These are phyloP conservation scores for Candida ficus DNA, from an alignment of 805 yeast species.

Conservation along the genomic window DNA sequence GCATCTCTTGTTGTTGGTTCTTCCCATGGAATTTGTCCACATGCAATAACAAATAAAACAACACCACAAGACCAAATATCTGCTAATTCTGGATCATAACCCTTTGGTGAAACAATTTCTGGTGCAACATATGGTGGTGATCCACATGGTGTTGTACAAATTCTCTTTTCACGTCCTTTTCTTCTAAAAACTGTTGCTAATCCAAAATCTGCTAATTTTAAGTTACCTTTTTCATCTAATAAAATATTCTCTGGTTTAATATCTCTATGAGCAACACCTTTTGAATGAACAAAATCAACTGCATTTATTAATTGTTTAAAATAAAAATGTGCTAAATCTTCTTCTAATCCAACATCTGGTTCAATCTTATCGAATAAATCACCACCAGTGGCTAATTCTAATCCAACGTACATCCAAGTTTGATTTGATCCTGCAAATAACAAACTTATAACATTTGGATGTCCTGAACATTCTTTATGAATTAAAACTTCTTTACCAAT, in stretches of 20 bases:
- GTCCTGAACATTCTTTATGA: constrained; percentile 54
- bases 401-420: constrained; percentile 57
- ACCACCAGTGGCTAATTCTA: constrained; percentile 71
- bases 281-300: constrained; percentile 50
- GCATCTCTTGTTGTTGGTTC: constrained; percentile 50
- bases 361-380: constrained; percentile 76
- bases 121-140: constrained; percentile 81
- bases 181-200: constrained; percentile 57
- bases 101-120: constrained; percentile 42
- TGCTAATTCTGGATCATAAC: constrained; percentile 52
- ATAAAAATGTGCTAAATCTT: constrained; percentile 62
- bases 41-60: constrained; percentile 52
- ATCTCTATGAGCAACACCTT: constrained; percentile 65
- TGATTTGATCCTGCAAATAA: constrained; percentile 48
- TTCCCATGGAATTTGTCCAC: constrained; percentile 73
- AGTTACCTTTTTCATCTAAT: constrained; percentile 56
- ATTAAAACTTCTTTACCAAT: constrained; percentile 50
- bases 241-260: constrained; percentile 67
- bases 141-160: constrained; percentile 55
- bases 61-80: constrained; percentile 73
- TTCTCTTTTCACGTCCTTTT: constrained; percentile 39
- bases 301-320: constrained; percentile 63
- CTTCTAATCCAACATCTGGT: constrained; percentile 66
- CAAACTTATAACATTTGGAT: constrained; percentile 55
- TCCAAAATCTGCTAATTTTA: constrained; percentile 77